Evolutionary conservation across 345 rosid species (phyloP).

Genomic region (Syzygium jambos): DNA sequence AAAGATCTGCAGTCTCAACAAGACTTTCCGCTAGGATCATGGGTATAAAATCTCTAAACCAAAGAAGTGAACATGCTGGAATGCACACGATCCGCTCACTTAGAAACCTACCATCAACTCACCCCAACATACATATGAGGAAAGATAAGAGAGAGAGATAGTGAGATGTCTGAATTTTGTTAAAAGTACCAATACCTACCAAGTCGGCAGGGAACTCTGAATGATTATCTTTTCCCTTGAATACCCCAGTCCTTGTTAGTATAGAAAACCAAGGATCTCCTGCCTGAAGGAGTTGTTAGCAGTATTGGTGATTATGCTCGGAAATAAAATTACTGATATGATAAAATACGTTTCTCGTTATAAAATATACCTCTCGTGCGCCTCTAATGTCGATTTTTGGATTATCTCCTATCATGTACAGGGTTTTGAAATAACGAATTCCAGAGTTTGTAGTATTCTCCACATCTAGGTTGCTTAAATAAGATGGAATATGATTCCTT

Average conservation of each 20-base stretch:
- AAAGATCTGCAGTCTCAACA: too few species aligned
- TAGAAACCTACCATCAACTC: too few species aligned
- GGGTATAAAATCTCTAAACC: too few species aligned
- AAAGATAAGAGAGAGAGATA: background rate
- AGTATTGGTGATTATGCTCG: too few species aligned
- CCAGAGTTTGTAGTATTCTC: constrained; percentile 1
- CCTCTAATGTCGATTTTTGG: too few species aligned
- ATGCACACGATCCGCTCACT: too few species aligned
- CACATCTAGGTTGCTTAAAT: background rate
- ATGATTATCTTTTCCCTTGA: constrained; percentile 25
- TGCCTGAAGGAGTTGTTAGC: constrained; percentile 30
- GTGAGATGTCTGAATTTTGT: background rate
- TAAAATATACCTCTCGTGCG: constrained; percentile 48
- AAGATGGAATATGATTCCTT: constrained; percentile 29
- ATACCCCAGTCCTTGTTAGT: constrained; percentile 82
- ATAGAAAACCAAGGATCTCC: constrained; percentile 88
- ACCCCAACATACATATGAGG: too few species aligned
- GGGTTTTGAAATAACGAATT: too few species aligned
- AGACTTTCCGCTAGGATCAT: too few species aligned
- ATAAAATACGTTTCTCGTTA: background rate
- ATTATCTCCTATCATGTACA: too few species aligned
- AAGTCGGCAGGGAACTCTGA: constrained; percentile 58
- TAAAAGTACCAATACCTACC: constrained; percentile 18
- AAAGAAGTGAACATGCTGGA: too few species aligned
- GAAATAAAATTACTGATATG: too few species aligned